These are phyloP conservation scores for Thuidium tamariscinum DNA, from an alignment of 225 moss, liverwort and hornwort species.

Conservation along the genomic window DNA sequence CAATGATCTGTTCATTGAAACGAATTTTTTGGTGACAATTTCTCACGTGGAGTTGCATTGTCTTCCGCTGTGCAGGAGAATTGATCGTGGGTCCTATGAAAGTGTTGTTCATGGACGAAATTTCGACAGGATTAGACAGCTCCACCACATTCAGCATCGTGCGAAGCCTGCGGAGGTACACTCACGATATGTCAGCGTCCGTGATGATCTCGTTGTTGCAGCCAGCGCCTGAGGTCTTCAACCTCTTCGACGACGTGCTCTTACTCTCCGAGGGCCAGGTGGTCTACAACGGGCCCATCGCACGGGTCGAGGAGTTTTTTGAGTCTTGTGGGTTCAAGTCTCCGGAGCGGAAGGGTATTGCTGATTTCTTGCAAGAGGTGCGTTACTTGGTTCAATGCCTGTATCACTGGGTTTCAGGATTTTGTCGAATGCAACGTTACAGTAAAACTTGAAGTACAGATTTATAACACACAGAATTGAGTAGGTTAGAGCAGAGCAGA, in stretches of 20 bases:
- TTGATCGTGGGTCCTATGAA: slow-evolving; percentile 62
- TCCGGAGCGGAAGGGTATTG: slow-evolving; percentile 58
- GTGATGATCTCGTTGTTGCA: slow-evolving; percentile 55
- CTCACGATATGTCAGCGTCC: slow-evolving; percentile 31
- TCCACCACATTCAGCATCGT: slow-evolving; percentile 61
- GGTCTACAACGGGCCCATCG: slow-evolving; percentile 45
- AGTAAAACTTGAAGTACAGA: background rate
- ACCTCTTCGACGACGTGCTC: slow-evolving; percentile 53
- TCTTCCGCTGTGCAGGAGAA: slow-evolving; percentile 27
- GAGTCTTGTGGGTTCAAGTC: slow-evolving; percentile 55
- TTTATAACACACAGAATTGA: too few relatives aligned
- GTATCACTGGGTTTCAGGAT: background rate
- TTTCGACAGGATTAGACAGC: slow-evolving; percentile 65
- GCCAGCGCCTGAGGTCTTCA: slow-evolving; percentile 57
- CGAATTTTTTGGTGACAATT: background rate
- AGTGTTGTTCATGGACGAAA: slow-evolving; percentile 61
- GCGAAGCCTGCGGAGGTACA: slow-evolving; percentile 28
- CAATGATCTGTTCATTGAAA: too few relatives aligned
- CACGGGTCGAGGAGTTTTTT: slow-evolving; percentile 33
- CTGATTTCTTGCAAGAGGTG: slow-evolving; percentile 68
- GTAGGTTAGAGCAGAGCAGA: too few relatives aligned
- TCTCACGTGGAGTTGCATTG: background rate
- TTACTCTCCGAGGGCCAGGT: slow-evolving; percentile 60
- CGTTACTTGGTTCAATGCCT: background rate
- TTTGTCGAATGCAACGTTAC: background rate